Conservation (phyloP, 192 early-diverging fungal species). For the Spizellomyces sp. region DNA sequence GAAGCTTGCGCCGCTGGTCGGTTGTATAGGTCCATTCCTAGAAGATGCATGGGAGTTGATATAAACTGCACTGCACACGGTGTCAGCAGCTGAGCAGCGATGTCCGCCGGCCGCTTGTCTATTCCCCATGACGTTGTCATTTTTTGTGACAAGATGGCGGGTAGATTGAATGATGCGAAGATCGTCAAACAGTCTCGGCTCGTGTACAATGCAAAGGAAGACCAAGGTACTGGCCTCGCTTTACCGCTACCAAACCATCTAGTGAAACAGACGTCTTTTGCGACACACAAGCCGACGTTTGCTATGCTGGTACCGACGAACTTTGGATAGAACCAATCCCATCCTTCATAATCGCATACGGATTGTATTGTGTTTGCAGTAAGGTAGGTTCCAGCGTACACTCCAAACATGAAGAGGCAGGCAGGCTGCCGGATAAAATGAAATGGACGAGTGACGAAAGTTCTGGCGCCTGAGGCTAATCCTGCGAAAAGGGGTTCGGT, state of each 20-base stretch:
- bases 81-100: constrained; percentile 40
- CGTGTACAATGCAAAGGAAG: constrained; percentile 36
- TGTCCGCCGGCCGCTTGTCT: constrained; percentile 9
- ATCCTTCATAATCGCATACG: constrained; percentile 29
- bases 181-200: constrained; percentile 46
- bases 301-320: constrained; percentile 42
- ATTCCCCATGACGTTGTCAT: constrained; percentile 3
- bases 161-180: constrained; percentile 51
- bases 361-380: constrained; percentile 46
- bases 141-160: constrained; percentile 34
- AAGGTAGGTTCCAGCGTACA: constrained; percentile 47
- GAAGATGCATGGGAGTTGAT: constrained; percentile 47
- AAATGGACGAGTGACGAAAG: constrained; percentile 34
- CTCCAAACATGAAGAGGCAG: constrained; percentile 36
- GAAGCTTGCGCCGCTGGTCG: constrained; percentile 2
- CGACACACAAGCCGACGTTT: constrained; percentile 44
- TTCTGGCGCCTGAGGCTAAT: constrained; percentile 29
- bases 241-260: constrained; percentile 42
- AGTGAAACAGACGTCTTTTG: constrained; percentile 47
- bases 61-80: constrained; percentile 48
- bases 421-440: constrained; percentile 38
- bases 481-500: constrained; percentile 24
- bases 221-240: constrained; percentile 36
- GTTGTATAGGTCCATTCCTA: constrained; percentile 53
- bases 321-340: constrained; percentile 40